Evolutionary conservation across 1,284 basidiomycete species (phyloP), one percentile per base, ranked within the genome.

Genomic region (Leccinum subfulvum): DNA sequence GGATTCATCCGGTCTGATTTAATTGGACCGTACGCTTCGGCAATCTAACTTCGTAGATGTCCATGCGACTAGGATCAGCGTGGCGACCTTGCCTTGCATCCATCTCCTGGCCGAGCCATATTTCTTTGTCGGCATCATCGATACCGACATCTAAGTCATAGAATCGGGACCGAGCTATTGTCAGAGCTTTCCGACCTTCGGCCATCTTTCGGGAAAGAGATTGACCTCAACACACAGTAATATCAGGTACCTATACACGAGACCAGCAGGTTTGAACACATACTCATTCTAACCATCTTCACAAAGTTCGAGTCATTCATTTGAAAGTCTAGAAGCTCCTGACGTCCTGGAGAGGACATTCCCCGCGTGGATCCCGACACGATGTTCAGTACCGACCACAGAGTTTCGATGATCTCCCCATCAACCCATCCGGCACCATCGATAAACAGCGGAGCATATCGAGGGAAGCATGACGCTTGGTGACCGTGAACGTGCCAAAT

Each of bases 401-500:
- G n/a, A 54, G 52, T 54, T 21, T 54, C 52, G 7, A 54, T 54
- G 5, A 54, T 33, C 16, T 54, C 52, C 9, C 28, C 52, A 33
- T 54, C 52, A 11, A 54, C 14, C 52, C 52, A 54, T 11, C 52
- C 52, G 3, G 52, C 26, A 33, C 52, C 52, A 30, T 16, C 14
- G 7, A 54, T 54, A 11, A 33, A 64, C 0, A 64, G n/a, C 1
- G 58, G 61, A 3, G 51, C 26, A 52, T 62, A 63, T 6, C 30
- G 3, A 2, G 58, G 5, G 28, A 56, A 65, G 39, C 65, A 68
- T 51, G 64, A 49, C 0, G 47, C 3, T 23, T 58, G 16, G 56
- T 68, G 67, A 1, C 55, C 60, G 9, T 59, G 60, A 1, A 68
- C 44, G 60, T 68, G 67, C 44, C 59, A 68, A 2, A 62, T 61